Conservation (phyloP, 2,329 filamentous ascomycete genomes). For the Talaromyces marneffei region DNA sequence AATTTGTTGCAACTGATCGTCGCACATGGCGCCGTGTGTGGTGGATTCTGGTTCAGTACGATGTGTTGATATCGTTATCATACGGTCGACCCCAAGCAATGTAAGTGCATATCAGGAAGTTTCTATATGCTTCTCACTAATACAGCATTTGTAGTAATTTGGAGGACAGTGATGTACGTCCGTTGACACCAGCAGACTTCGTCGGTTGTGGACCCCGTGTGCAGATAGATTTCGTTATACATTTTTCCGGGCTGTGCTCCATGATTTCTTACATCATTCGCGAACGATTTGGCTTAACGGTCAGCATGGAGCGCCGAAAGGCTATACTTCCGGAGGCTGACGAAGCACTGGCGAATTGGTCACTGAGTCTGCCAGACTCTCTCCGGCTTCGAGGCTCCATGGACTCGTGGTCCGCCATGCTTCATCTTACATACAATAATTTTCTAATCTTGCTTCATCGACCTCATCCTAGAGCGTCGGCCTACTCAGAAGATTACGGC, state of each 20-base stretch:
- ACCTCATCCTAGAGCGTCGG: slow-evolving; percentile 39
- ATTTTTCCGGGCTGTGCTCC: slow-evolving; percentile 47
- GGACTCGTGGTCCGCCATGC: slow-evolving; percentile 41
- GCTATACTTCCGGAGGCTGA: slow-evolving; percentile 38
- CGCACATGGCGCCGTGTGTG: slow-evolving; percentile 41
- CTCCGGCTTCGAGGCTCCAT: slow-evolving; percentile 37
- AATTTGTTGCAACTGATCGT: slow-evolving; percentile 37
- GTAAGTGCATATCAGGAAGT: slow-evolving; percentile 23
- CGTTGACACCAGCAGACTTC: slow-evolving; percentile 43
- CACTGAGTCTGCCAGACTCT: slow-evolving; percentile 36
- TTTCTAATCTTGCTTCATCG: slow-evolving; percentile 43
- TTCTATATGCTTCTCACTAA: neutral
- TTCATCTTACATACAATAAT: slow-evolving; percentile 43
- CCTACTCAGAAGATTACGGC: slow-evolving; percentile 41
- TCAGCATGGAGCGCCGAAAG: slow-evolving; percentile 37
- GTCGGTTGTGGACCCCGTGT: slow-evolving; percentile 43
- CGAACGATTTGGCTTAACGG: slow-evolving; percentile 37
- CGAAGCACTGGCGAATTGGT: slow-evolving; percentile 39
- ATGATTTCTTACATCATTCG: slow-evolving; percentile 45
- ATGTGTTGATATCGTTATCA: slow-evolving; percentile 40
- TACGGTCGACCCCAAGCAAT: slow-evolving; percentile 51
- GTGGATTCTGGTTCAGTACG: slow-evolving; percentile 42
- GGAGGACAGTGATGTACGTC: slow-evolving; percentile 48
- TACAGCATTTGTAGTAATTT: slow-evolving; percentile 32
- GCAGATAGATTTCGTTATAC: slow-evolving; percentile 41